These are phyloP conservation scores for Hypholoma sublateritium DNA, from an alignment of 768 basidiomycete species.

Conservation along the genomic window DNA sequence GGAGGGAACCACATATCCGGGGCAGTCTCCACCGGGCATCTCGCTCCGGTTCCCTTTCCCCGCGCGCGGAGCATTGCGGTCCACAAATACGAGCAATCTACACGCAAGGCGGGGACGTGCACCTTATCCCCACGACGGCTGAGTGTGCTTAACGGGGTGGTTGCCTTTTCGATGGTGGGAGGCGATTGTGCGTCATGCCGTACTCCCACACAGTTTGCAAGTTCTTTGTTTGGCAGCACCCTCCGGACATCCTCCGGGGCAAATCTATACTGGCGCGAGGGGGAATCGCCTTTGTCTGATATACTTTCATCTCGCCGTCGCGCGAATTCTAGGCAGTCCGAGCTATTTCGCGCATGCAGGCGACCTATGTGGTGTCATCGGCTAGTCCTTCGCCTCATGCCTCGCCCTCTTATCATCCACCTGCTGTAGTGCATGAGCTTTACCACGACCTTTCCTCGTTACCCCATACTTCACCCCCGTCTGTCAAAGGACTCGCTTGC, in stretches of 20 bases:
- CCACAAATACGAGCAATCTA: neutral
- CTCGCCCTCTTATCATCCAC: neutral
- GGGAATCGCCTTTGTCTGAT: neutral
- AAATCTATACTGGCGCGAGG: neutral
- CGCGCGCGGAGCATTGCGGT: constrained; percentile 1
- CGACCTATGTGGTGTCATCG: neutral
- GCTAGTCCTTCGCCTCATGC: neutral
- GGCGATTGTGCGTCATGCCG: too few species aligned
- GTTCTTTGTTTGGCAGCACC: neutral
- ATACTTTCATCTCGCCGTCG: neutral
- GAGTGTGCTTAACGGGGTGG: too few species aligned
- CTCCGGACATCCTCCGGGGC: neutral
- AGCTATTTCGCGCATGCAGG: neutral
- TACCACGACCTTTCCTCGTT: too few species aligned
- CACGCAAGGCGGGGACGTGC: too few species aligned
- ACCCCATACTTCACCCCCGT: too few species aligned
- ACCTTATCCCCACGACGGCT: too few species aligned
- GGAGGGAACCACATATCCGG: neutral
- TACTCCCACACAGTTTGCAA: too few species aligned
- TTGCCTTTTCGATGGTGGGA: too few species aligned
- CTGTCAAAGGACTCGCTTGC: too few species aligned
- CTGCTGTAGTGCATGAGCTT: too few species aligned
- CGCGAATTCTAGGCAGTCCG: neutral
- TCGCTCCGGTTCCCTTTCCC: neutral
- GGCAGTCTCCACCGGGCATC: neutral